Evolutionary conservation across 1,284 basidiomycete genomes (phyloP).

Genomic region (Puccinia hordei): DNA sequence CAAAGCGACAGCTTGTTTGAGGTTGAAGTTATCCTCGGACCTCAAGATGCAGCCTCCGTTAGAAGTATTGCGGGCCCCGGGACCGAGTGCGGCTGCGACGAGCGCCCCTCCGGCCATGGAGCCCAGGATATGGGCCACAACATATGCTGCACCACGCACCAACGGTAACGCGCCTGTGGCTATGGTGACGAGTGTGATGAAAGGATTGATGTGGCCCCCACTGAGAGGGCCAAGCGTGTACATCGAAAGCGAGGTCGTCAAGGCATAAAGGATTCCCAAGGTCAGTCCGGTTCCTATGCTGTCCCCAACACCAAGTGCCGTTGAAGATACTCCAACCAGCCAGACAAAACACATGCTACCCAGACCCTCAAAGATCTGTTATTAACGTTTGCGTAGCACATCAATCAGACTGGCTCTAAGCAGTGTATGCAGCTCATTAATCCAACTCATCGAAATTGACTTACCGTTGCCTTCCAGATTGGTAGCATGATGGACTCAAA

Average conservation of each 20-base stretch:
- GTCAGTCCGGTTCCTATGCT: slow-evolving; percentile 24
- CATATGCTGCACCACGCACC: slow-evolving; percentile 15
- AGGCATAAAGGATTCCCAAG: slow-evolving; percentile 16
- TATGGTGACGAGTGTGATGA: slow-evolving; percentile 35
- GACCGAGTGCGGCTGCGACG: slow-evolving; percentile 32
- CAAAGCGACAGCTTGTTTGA: slow-evolving; percentile 30
- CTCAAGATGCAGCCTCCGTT: slow-evolving; percentile 40
- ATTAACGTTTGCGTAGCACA: neutral
- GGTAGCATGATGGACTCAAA: neutral
- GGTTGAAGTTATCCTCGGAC: slow-evolving; percentile 17
- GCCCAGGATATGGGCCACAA: slow-evolving; percentile 24
- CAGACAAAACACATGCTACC: slow-evolving; percentile 34
- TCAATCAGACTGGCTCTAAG: neutral
- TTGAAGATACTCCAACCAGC: slow-evolving; percentile 31
- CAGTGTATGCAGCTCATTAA: neutral
- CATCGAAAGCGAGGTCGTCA: slow-evolving; percentile 17
- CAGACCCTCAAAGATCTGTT: slow-evolving; percentile 47
- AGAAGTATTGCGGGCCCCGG: neutral
- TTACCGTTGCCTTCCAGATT: slow-evolving; percentile 28
- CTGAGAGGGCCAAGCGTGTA: slow-evolving; percentile 26
- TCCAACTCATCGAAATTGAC: neutral
- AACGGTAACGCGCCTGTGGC: neutral
- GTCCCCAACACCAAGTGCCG: neutral
- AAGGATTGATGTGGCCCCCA: slow-evolving; percentile 44
- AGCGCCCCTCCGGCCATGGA: slow-evolving; percentile 33